A percentile compares a stretch with the other conserved stretches of the same genome.
These are phyloP conservation scores for Diospyros lotus DNA, from an alignment of 148 eudicot species.

Conservation along the genomic window DNA sequence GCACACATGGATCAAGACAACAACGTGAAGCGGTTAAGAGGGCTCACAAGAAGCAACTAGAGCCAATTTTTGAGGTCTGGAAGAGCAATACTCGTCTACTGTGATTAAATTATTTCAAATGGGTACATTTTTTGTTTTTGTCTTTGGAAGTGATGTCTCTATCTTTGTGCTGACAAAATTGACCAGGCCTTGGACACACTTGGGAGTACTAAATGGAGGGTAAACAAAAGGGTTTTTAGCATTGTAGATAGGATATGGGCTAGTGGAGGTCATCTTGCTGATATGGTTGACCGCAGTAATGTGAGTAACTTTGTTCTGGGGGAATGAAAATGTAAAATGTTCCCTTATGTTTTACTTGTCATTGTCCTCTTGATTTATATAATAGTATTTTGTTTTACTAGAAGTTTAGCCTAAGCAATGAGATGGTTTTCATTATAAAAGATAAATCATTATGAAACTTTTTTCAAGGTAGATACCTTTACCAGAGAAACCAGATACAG, in stretches of 20 bases:
- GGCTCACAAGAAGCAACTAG: conserved; percentile 50
- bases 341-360: not conserved
- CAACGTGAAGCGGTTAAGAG: conserved; percentile 72
- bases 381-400: not conserved
- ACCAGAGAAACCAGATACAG: conserved; percentile 84
- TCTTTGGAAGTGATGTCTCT: conserved; percentile 1
- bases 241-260: conserved; percentile 82
- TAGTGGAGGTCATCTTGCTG: conserved; percentile 78
- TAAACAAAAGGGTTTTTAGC: conserved; percentile 71
- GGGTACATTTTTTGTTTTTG: not conserved
- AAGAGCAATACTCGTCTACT: not conserved
- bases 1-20: conserved; percentile 78
- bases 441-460: not conserved
- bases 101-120: not conserved
- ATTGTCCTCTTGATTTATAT: not conserved
- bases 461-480: conserved; percentile 54
- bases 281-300: conserved; percentile 77
- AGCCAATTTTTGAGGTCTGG: conserved; percentile 74
- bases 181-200: conserved; percentile 87
- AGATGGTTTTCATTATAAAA: not conserved
- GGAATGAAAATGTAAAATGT: not conserved
- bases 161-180: not conserved
- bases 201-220: conserved; percentile 88
- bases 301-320: conserved; percentile 37
- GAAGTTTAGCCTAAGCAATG: not conserved